These are phyloP conservation scores for Glycine tomentella DNA, from an alignment of 306 rosid species.

Conservation along the genomic window DNA sequence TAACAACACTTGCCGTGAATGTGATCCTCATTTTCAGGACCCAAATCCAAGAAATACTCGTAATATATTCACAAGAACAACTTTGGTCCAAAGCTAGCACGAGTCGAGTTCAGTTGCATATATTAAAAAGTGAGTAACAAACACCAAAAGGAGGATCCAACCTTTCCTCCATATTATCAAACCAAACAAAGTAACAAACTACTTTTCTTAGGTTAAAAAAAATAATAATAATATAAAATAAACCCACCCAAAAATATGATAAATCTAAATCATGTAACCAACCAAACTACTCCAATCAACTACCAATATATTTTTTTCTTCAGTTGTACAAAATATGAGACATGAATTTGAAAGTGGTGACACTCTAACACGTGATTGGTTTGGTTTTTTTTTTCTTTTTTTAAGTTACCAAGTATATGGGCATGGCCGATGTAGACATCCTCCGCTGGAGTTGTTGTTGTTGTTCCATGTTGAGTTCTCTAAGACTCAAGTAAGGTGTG, in stretches of 20 bases:
- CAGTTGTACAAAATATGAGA: background rate
- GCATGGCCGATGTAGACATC: constrained; percentile 78
- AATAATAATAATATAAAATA: background rate
- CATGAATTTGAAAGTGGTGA: background rate
- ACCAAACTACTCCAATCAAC: background rate
- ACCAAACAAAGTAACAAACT: background rate
- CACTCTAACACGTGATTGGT: background rate
- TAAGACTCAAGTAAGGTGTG: constrained; percentile 79
- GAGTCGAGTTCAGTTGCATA: background rate
- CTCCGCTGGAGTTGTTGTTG: constrained; percentile 54
- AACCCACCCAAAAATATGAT: background rate
- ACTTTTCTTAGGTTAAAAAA: constrained; percentile 30
- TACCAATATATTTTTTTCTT: background rate
- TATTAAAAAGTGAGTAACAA: constrained; percentile 43
- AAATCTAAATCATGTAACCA: background rate
- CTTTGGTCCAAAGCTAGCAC: constrained; percentile 51
- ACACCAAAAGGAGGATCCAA: constrained; percentile 53
- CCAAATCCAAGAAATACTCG: background rate
- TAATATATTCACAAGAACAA: background rate
- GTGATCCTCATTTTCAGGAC: constrained; percentile 36
- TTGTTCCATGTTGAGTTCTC: constrained; percentile 88
- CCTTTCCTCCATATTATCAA: constrained; percentile 49
- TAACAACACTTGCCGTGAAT: background rate
- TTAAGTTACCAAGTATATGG: constrained; percentile 77
- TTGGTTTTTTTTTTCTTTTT: background rate